Base-by-base conservation (phyloP, 1,284 basidiomycete genomes). In the Cerioporus squamosus region DNA sequence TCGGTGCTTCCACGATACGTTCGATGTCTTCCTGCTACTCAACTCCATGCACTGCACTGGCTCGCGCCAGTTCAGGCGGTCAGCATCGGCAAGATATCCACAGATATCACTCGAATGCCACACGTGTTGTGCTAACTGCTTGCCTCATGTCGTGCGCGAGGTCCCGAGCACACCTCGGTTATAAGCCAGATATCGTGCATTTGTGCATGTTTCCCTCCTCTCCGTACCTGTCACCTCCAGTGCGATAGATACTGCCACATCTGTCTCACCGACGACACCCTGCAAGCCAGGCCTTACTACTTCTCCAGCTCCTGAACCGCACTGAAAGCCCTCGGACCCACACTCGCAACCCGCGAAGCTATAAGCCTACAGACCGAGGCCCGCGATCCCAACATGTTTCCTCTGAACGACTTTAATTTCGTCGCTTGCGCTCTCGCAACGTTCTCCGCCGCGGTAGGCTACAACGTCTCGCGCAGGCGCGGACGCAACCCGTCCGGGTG, bases 341-440 rank as follows among this genome's bases (percentile, higher is more conserved):
- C 6, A 9, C n/a, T 22, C 40, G 7, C n/a, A 29, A 22, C 14
- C 24, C 33, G 33, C 33, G 33, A 39, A 22, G 17, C 6, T 18
- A 33, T 8, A 17, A 33, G 8, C 40, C 40, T 39, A 15, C n/a
- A 29, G 12, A 12, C 7, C 44, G 23, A 31, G 38, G 46, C 51
- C 26, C 43, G 40, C 40, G n/a, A 20, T 44, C 23, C 24, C 40
- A 42, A 22, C 49, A 71, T 71, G 70, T 69, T 71, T 39, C 68
- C 63, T n/a, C 53, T 71, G 52, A 69, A 65, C 59, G 69, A 72
- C 58, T 67, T 70, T 60, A 70, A 70, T 54, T 36, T 70, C 53
- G 67, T 70, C 10, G 67, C 64, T 51, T 68, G 69, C 58, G 70
- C 71, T 20, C 56, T 71, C 29, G 71, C 71, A 17, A 72, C 70